Evolutionary conservation across 805 yeast species (phyloP), one percentile per base, ranked within the genome.

Genomic region (Cyberlindnera maritima): DNA sequence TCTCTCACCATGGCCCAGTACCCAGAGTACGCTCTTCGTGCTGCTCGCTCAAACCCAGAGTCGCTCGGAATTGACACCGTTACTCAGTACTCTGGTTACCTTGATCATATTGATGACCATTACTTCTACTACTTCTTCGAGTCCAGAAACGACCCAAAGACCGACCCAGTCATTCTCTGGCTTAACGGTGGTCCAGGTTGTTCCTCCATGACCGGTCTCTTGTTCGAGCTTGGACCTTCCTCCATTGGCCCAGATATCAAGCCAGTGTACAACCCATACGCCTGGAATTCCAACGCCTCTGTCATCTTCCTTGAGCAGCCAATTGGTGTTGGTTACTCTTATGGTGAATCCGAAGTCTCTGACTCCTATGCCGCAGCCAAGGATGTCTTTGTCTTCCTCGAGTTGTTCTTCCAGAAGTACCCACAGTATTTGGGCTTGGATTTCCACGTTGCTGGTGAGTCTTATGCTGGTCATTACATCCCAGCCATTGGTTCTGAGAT

Each of bases 161-260:
- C 72, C 44, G 97, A 92, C 66, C 97, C 97, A 2, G 76, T 90
- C 19, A 76, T 92, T 46, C 67, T 85, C 53, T 86, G 92, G 98
- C 73, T 91, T 58, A 91, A 91, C 63, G 97, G 97, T 54, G 97
- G 97, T 5, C 97, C 97, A 32, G 97, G 97, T 12, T 91, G 97
- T 64, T 88, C 96, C 0, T 88, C 96, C 1, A 69, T 89, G 62
- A 88, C 95, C 29, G 97, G 97, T 9, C 71, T 91, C 48, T 80
- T 92, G 58, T 89, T 91, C 61, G 98, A 92, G 66, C 76, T 90
- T 61, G 98, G 98, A 21, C 96, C 97, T 5, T 78, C 96, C 0
- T 74, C 83, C 13, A 80, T 92, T 49, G 81, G 79, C 50, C 66
- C 77, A 31, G 75, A 79, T 46, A 66, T 85, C 56, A 77, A 80